Percentiles rank a stretch among this genome's conserved stretches.
These are phyloP conservation scores for Metschnikowia kunwiensis DNA, from an alignment of 805 yeast species.

Conservation along the genomic window DNA sequence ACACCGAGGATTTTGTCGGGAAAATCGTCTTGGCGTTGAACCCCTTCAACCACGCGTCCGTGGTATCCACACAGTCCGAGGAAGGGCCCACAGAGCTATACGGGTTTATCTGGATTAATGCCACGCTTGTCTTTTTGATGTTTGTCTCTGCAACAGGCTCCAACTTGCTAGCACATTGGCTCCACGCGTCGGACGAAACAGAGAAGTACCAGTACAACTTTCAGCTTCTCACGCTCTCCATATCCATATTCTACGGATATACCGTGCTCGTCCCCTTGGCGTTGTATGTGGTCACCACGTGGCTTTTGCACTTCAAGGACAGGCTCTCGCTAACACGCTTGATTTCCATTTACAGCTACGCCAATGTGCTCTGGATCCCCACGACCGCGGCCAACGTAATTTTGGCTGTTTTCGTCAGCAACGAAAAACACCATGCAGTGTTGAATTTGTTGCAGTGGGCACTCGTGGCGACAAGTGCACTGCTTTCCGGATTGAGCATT, in stretches of 20 bases:
- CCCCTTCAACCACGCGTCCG: slow-evolving; percentile 40
- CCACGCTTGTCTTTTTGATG: slow-evolving; percentile 69
- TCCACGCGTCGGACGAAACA: slow-evolving; percentile 37
- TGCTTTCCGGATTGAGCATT: slow-evolving; percentile 57
- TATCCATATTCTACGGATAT: slow-evolving; percentile 73
- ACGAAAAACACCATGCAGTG: slow-evolving; percentile 26
- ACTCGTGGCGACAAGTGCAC: slow-evolving; percentile 57
- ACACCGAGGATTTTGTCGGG: slow-evolving; percentile 55
- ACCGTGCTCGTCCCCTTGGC: slow-evolving; percentile 60
- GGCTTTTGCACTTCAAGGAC: slow-evolving; percentile 49
- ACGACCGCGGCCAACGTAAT: slow-evolving; percentile 61
- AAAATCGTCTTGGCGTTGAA: slow-evolving; percentile 57
- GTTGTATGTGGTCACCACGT: slow-evolving; percentile 51
- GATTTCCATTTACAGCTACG: slow-evolving; percentile 79
- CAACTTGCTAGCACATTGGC: slow-evolving; percentile 56
- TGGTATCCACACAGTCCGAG: slow-evolving; percentile 14
- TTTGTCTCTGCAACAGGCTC: slow-evolving; percentile 75
- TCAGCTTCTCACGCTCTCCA: slow-evolving; percentile 61
- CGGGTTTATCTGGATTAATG: slow-evolving; percentile 90
- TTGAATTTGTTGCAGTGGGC: slow-evolving; percentile 60
- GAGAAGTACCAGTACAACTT: slow-evolving; percentile 57
- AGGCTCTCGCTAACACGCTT: slow-evolving; percentile 54
- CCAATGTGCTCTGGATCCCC: slow-evolving; percentile 84
- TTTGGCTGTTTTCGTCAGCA: slow-evolving; percentile 50
- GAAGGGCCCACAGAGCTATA: slow-evolving; percentile 60